Base-by-base conservation (phyloP, 192 early-diverging fungal species). In the Umbelopsis sp. region DNA sequence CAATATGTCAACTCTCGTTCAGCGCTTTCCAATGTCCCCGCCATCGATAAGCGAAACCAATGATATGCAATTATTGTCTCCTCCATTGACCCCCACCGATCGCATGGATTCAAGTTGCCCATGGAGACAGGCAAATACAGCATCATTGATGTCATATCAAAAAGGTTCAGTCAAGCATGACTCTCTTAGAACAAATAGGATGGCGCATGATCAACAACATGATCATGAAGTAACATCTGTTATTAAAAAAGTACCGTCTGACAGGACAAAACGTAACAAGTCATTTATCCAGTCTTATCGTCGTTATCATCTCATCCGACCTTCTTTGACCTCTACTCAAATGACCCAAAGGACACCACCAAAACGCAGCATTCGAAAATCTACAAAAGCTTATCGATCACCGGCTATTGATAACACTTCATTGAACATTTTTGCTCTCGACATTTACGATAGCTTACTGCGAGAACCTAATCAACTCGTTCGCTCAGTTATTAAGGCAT, bases 141-240 rank as follows among this genome's bases (percentile, higher is more conserved):
- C 31, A 20, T 62, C 56, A 34, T 34, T 31, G 56, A 62, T 62
- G 56, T 62, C 56, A 62, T 62, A 62, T 62, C 56, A 62, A 26
- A 22, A 62, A 34, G 26, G 56, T 34, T 34, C 56, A 62, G 31
- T 31, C 56, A 26, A 62, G 56, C 56, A 62, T 62, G 56, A 62
- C 31, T 62, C 56, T 62, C 17, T 20, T 62, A 62, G 56, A 32
- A 62, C 56, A 62, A 62, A 62, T 62, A 62, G 56, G 56, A 62
- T 20, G 56, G 56, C 56, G 56, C 56, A 62, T 62, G 56, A 62
- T 62, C 56, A 62, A 26, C 56, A 62, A 26, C 56, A 62, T 62
- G 56, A 62, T 62, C 56, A 62, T 62, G 29, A 26, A 62, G 31
- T 62, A 34, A 31, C 56, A 62, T 14, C 56, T 62, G 56, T 34